These are phyloP conservation scores for Parietaria judaica DNA, from an alignment of 306 rosid species.

Conservation along the genomic window DNA sequence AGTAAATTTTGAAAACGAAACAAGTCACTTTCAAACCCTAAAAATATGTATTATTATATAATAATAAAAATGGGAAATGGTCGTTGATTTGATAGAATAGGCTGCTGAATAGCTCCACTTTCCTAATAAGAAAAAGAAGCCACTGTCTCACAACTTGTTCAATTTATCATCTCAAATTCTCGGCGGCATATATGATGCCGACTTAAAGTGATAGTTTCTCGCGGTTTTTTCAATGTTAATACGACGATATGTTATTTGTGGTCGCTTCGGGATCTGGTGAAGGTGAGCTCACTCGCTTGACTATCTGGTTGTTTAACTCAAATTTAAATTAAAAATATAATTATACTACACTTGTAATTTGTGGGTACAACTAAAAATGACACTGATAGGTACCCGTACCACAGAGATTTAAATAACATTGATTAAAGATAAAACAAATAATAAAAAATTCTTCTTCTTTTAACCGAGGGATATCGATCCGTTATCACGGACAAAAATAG, in stretches of 20 bases:
- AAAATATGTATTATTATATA: no score
- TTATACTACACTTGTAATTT: not conserved
- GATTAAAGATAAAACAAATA: no score
- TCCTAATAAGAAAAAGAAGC: constrained; percentile 7
- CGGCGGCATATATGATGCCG: no score
- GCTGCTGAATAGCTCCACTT: constrained; percentile 18
- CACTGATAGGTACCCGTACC: no score
- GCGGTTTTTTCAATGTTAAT: not conserved
- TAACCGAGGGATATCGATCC: no score
- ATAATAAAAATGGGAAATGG: not conserved
- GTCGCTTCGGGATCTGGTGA: constrained; percentile 18
- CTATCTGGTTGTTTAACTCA: not conserved
- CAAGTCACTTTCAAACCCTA: no score
- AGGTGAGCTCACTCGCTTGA: constrained; percentile 20
- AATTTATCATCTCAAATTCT: constrained; percentile 10
- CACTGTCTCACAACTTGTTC: constrained; percentile 18
- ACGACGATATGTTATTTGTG: constrained; percentile 7
- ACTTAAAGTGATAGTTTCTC: not conserved
- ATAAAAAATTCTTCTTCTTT: no score
- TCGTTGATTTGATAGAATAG: constrained; percentile 12
- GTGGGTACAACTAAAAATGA: no score
- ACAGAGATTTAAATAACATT: not conserved
- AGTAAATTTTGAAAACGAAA: no score
- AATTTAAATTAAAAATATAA: no score
- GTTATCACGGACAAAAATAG: no score